A percentile compares a stretch with the other conserved stretches of the same genome.
Conservation (phyloP, 2,329 filamentous ascomycete species). For the Colletotrichum sp. region DNA sequence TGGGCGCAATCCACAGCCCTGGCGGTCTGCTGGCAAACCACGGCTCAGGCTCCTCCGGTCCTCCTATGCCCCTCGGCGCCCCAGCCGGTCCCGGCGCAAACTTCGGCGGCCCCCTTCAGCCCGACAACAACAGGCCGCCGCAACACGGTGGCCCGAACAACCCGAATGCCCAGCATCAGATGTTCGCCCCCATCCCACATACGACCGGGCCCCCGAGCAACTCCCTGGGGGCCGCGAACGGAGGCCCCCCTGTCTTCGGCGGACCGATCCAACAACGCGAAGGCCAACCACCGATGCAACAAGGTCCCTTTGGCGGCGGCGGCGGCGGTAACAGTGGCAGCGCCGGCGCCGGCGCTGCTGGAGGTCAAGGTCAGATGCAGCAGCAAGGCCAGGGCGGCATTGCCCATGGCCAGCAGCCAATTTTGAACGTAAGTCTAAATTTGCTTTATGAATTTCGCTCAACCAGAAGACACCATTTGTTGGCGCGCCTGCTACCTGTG, state of each 20-base stretch:
- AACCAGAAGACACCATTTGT: background rate
- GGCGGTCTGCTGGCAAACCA: constrained; percentile 85
- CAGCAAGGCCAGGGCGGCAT: constrained; percentile 18
- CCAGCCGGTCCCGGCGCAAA: constrained; percentile 54
- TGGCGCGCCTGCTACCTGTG: constrained; percentile 1
- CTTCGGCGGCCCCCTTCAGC: constrained; percentile 62
- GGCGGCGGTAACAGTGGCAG: constrained; percentile 29
- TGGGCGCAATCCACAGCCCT: constrained; percentile 87
- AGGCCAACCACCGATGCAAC: constrained; percentile 60
- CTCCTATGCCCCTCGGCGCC: constrained; percentile 57
- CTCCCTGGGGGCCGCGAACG: constrained; percentile 63
- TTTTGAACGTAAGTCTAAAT: constrained; percentile 67
- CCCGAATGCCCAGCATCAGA: constrained; percentile 54
- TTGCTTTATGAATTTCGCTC: background rate
- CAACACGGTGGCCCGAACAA: constrained; percentile 58
- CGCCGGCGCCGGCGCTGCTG: constrained; percentile 44
- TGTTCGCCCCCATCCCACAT: constrained; percentile 62
- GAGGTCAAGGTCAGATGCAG: constrained; percentile 75
- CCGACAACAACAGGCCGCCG: constrained; percentile 54
- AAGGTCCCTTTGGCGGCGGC: constrained; percentile 53
- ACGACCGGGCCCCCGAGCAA: constrained; percentile 53
- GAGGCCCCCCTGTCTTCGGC: constrained; percentile 71
- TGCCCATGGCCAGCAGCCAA: constrained; percentile 62
- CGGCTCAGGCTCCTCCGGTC: constrained; percentile 64
- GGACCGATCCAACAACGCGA: constrained; percentile 69